Percentiles rank a stretch among this genome's conserved stretches.
Evolutionary conservation across 768 basidiomycete genomes (phyloP).

Genomic region (Myochromella boudieri): DNA sequence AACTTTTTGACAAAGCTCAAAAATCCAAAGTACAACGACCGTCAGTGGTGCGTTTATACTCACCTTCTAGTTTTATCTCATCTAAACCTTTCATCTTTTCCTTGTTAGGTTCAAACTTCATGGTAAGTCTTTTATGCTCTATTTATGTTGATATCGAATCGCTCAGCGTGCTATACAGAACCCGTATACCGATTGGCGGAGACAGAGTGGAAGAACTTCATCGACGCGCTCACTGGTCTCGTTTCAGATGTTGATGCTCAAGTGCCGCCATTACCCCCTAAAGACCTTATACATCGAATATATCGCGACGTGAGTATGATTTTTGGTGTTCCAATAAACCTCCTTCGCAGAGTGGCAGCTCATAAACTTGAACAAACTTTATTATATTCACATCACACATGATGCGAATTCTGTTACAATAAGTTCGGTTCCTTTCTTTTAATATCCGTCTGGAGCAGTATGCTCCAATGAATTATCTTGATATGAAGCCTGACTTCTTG

Average conservation of each 20-base stretch:
- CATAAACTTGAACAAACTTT: no score
- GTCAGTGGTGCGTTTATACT: slow-evolving; percentile 59
- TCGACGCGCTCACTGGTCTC: slow-evolving; percentile 66
- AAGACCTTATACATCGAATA: slow-evolving; percentile 90
- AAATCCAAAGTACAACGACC: slow-evolving; percentile 79
- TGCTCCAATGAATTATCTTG: no score
- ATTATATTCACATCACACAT: no score
- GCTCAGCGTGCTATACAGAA: slow-evolving; percentile 53
- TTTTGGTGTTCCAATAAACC: no score
- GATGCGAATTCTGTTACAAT: no score
- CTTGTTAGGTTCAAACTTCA: slow-evolving; percentile 78
- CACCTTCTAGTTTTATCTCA: background rate
- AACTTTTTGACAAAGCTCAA: slow-evolving; percentile 71
- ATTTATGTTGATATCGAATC: no score
- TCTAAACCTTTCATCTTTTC: background rate
- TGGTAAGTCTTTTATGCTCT: slow-evolving; percentile 50
- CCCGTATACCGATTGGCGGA: slow-evolving; percentile 81
- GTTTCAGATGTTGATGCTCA: slow-evolving; percentile 76
- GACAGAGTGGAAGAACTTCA: slow-evolving; percentile 86
- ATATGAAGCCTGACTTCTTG: no score
- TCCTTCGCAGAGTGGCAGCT: no score
- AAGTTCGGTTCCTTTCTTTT: no score
- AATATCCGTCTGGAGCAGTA: no score
- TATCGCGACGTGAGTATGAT: slow-evolving; percentile 84
- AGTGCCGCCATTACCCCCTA: slow-evolving; percentile 85